A percentile compares a stretch with the other conserved stretches of the same genome.
These are phyloP conservation scores for Starmera dryadoides DNA, from an alignment of 805 yeast genomes.

Conservation along the genomic window DNA sequence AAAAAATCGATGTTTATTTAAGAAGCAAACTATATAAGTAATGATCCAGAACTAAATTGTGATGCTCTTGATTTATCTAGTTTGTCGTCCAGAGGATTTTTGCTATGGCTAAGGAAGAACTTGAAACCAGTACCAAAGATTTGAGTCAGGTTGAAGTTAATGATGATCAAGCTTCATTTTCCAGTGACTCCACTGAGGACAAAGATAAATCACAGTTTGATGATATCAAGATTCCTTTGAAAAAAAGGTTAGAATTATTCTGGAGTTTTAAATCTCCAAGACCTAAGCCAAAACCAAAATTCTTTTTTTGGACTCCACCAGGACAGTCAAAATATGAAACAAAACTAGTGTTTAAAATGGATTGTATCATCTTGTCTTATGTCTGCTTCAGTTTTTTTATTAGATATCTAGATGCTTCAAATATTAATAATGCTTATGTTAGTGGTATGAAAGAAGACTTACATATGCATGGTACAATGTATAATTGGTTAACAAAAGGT, in stretches of 20 bases:
- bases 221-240: constrained; percentile 4
- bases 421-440: constrained; percentile 57
- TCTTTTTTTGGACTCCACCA: constrained; percentile 15
- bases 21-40: no score
- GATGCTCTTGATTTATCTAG: no score
- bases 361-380: constrained; percentile 6
- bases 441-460: constrained; percentile 54
- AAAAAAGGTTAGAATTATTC: constrained; percentile 7
- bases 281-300: constrained; percentile 3
- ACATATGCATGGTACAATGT: constrained; percentile 53
- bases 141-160: no score
- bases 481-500: constrained; percentile 51
- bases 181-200: no score
- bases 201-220: no score
- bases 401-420: constrained; percentile 41
- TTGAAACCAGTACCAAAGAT: no score
- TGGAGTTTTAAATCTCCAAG: constrained; percentile 10
- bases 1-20: no score
- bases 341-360: constrained; percentile 12
- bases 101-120: no score
- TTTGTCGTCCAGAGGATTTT: no score
- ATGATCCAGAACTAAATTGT: no score
- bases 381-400: constrained; percentile 14
- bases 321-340: constrained; percentile 8
- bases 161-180: no score